Conservation (phyloP, 106 monocot genomes). For the Platanthera zijinensis region DNA sequence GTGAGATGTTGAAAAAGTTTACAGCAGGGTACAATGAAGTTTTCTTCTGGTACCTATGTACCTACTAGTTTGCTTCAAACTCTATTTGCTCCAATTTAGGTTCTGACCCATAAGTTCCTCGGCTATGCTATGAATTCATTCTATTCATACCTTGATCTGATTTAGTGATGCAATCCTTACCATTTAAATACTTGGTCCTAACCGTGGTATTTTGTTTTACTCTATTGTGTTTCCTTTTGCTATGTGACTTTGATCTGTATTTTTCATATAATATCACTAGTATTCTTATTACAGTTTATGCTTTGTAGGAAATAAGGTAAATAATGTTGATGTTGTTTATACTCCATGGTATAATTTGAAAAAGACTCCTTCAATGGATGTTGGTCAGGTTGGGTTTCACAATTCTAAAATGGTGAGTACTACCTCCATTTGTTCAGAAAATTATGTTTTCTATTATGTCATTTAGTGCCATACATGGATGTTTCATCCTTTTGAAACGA, state of each 20-base stretch:
- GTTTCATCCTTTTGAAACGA: neutral
- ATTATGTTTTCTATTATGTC: neutral
- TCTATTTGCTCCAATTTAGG: too few species aligned
- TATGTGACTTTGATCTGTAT: neutral
- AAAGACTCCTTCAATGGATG: constrained; percentile 97
- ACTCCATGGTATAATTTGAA: constrained; percentile 97
- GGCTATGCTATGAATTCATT: too few species aligned
- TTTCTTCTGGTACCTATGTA: too few species aligned
- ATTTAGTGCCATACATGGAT: neutral
- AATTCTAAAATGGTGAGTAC: constrained; percentile 78
- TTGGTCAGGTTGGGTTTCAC: constrained; percentile 98
- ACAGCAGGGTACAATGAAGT: too few species aligned
- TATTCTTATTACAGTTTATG: neutral
- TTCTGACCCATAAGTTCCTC: too few species aligned
- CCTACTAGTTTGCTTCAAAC: too few species aligned
- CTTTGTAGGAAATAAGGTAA: constrained; percentile 86
- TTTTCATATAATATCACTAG: neutral
- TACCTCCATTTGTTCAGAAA: neutral
- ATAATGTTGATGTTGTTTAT: constrained; percentile 93
- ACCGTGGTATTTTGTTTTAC: neutral
- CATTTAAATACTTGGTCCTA: neutral
- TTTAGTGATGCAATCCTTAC: neutral
- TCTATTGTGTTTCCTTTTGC: neutral
- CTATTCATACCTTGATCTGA: neutral
- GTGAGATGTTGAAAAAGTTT: too few species aligned